Evolutionary conservation across 345 rosid species (phyloP), one percentile per base, ranked within the genome.

Genomic region (Eucalyptus cloeziana): DNA sequence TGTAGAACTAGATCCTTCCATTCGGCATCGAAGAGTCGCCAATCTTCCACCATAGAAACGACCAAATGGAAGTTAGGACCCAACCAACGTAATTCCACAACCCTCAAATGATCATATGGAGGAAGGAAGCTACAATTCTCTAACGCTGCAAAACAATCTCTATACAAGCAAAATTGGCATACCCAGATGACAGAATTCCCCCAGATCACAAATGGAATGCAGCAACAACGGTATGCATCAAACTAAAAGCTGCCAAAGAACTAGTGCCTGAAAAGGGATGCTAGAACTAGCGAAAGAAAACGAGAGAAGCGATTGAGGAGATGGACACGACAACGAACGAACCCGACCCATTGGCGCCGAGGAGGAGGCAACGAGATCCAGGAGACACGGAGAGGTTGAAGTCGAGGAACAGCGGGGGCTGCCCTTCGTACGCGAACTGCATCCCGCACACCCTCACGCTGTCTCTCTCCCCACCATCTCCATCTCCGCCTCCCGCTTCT

Each of bases 271-370:
- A 30, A 69, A 33, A 49, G 22, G 24, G 52, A 25, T 13, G 83
- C 22, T 21, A 81, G 60, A 86, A 45, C n/a, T 54, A 86, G 31
- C 24, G 8, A 22, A 40, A 86, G 44, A 17, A 58, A 64, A 43
- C 7, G 52, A 58, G 37, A 87, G 71, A 58, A 44, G 86, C 80
- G 58, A 49, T 49, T 2, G 81, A 69, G 40, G 81, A 69, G 81
- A 69, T 33, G 40, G 83, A 37, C 83, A 40, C 47, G 47, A 40
- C 22, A 76, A 40, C 47, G 81, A 83, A 91, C 87, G 54, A 44
- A 97, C 99, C 99, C 87, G 99, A 96, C 91, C 99, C 99, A 69
- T 96, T 97, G 90, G 99, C 97, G 89, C 99, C 99, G 86, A 96
- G 95, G 43, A 97, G 96, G 90, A 96, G 98, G 92, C 98, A 96